Evolutionary conservation across 2,329 filamentous ascomycete genomes (phyloP), one percentile per base, ranked within the genome.

Genomic region (Blastomyces emzantsi): DNA sequence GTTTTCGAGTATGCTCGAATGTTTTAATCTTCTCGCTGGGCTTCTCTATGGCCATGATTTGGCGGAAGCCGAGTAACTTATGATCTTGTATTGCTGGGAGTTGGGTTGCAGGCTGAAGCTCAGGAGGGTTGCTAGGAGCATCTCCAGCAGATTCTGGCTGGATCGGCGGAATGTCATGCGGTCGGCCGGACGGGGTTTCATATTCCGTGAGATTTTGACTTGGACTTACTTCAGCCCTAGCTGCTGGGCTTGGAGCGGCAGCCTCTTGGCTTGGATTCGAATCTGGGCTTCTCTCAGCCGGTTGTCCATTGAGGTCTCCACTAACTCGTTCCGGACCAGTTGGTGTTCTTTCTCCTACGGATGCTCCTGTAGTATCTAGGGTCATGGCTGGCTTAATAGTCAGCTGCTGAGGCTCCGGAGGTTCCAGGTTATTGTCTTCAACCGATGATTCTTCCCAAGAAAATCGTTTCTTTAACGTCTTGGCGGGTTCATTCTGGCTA

Each of bases 21-120:
- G 86, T 87, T 54, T 82, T 79, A 65, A 94, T 89, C 25, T 92
- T 86, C 67, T 94, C 87, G 17, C 81, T 74, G 0, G 86, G 75
- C 1, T 83, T 85, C 19, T 83, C 81, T 60, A 94, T 81, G 9
- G 84, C 85, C 69, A 91, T 81, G 65, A 97, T 96, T 64, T 96
- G 89, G 60, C 87, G 85, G 75, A 95, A 92, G 1, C 83, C 79
- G 67, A 83, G 81, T 47, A 84, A 77, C 57, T 78, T 82, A 3
- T 72, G 68, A 51, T 72, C 70, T 17, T 70, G 64, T 9, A 69
- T 65, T 4, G 64, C 65, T 5, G 64, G 64, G 17, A 63, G 65
- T 1, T 66, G 67, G 17, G 68, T 62, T 13, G 43, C 13, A 15
- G 45, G 22, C 45, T 51, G 49, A 51, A 11, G 49, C 11, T 51